Percentiles rank a stretch among this genome's conserved stretches.
These are phyloP conservation scores for Trichosanthes cucumerina DNA, from an alignment of 306 rosid genomes.

Conservation along the genomic window DNA sequence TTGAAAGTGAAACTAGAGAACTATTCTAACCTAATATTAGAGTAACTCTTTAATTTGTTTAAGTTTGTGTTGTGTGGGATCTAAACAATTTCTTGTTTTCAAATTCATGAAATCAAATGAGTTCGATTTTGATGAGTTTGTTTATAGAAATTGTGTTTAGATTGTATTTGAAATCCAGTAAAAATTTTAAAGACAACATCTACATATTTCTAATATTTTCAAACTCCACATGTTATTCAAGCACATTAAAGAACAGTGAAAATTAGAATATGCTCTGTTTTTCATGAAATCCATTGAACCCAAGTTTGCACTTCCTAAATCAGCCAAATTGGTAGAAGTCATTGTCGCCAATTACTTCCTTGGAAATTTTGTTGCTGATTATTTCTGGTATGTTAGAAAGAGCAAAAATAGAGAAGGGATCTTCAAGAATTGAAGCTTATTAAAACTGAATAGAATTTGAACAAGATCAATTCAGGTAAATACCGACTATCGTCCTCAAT, in stretches of 20 bases:
- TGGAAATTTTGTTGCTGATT: constrained; percentile 84
- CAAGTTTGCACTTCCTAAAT: constrained; percentile 63
- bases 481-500: not conserved
- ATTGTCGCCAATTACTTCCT: constrained; percentile 77
- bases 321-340: constrained; percentile 61
- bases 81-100: not conserved
- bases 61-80: too few species aligned
- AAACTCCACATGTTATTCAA: not conserved
- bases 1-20: too few species aligned
- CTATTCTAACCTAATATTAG: too few species aligned
- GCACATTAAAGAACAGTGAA: not conserved
- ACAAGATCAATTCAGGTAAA: constrained; percentile 69
- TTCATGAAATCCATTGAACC: constrained; percentile 32
- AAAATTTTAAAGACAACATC: too few species aligned
- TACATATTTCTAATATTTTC: too few species aligned
- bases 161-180: too few species aligned
- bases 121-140: not conserved
- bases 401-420: not conserved
- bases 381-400: constrained; percentile 48
- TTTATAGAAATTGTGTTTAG: too few species aligned
- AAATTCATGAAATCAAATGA: not conserved
- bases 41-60: too few species aligned
- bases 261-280: not conserved
- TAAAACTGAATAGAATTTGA: constrained; percentile 4
- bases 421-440: not conserved